Conservation (phyloP, 2,329 filamentous ascomycete genomes). For the Alternaria ventricosa region DNA sequence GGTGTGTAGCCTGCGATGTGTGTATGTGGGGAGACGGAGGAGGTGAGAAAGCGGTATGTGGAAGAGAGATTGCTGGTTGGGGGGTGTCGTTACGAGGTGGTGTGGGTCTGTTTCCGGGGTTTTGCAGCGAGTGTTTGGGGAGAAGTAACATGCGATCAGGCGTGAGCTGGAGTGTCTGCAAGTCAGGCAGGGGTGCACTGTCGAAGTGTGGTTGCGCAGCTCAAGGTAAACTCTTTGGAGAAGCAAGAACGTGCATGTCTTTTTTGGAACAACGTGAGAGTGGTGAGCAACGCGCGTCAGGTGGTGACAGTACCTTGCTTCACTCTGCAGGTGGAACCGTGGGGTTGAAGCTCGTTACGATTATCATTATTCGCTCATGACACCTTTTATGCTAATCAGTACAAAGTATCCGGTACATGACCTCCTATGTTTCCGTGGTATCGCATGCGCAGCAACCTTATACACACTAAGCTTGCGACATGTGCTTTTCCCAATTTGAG, state of each 20-base stretch:
- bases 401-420: slow-evolving; percentile 10
- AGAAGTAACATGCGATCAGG: neutral
- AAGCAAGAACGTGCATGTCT: neutral
- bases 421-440: neutral
- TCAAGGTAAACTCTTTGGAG: neutral
- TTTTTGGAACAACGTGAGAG: slow-evolving; percentile 4
- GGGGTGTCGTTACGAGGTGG: neutral
- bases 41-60: neutral
- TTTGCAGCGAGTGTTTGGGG: neutral
- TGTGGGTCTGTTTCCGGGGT: neutral
- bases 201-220: neutral
- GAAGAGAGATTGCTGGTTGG: neutral
- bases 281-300: neutral
- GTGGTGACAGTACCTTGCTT: neutral
- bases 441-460: neutral
- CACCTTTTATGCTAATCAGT: slow-evolving; percentile 4
- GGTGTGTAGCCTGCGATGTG: slow-evolving; percentile 1
- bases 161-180: neutral
- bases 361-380: neutral
- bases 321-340: neutral
- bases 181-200: neutral
- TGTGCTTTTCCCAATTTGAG: neutral
- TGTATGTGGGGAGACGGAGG: neutral
- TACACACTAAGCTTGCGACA: neutral
- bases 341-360: neutral